These are phyloP conservation scores for Paracoccidioides lutzii DNA, from an alignment of 2,329 filamentous ascomycete genomes.

Conservation along the genomic window DNA sequence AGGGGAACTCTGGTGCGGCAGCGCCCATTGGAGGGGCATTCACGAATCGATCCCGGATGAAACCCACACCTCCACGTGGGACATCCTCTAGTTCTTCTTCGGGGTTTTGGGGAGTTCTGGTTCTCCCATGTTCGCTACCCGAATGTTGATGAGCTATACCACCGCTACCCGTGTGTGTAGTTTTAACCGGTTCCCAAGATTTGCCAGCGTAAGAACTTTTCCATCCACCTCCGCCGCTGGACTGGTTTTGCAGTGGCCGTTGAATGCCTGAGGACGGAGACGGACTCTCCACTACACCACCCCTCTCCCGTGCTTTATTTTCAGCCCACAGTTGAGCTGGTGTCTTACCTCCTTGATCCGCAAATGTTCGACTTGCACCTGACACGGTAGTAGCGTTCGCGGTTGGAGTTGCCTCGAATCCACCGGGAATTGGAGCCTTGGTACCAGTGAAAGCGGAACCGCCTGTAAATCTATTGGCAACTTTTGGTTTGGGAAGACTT, in stretches of 20 bases:
- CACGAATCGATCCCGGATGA: conserved; percentile 73
- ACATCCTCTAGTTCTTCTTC: conserved; percentile 34
- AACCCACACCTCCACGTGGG: conserved; percentile 53
- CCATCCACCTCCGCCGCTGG: conserved; percentile 65
- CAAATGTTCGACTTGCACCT: conserved; percentile 80
- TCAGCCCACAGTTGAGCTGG: conserved; percentile 96
- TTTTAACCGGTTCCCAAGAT: conserved; percentile 75
- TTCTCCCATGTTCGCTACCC: background rate
- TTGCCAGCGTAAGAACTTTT: conserved; percentile 86
- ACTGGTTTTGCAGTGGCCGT: conserved; percentile 51
- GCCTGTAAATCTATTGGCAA: conserved; percentile 75
- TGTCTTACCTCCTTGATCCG: conserved; percentile 88
- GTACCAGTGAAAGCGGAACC: conserved; percentile 68
- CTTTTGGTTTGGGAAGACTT: conserved; percentile 83
- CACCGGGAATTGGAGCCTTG: conserved; percentile 69
- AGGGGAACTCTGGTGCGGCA: conserved; percentile 28
- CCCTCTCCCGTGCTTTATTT: conserved; percentile 75
- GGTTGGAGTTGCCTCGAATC: conserved; percentile 49
- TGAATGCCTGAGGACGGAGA: conserved; percentile 28
- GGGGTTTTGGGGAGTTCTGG: background rate
- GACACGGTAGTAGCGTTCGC: conserved; percentile 51
- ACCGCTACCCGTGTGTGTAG: conserved; percentile 52
- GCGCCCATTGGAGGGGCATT: conserved; percentile 55
- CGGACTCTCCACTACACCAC: conserved; percentile 40
- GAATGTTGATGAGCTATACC: conserved; percentile 17